phyloP scores from a whole-genome alignment of 2,329 filamentous ascomycete species.

The Fusarium sp. region DNA sequence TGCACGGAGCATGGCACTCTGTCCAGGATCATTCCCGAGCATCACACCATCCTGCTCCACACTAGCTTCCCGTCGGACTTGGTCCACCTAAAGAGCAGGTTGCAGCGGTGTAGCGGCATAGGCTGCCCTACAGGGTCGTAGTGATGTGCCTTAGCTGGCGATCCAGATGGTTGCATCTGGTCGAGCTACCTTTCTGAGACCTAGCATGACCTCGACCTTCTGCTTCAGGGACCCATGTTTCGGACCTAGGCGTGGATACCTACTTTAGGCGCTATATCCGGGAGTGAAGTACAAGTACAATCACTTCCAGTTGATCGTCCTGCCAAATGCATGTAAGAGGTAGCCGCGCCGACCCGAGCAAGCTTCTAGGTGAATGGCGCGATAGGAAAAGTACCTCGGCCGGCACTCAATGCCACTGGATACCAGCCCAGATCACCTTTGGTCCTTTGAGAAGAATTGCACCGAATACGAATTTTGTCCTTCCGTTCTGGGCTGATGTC shows the following conservation, averaged over 20 bases:
- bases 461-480: no score
- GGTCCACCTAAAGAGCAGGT: neutral
- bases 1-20: neutral
- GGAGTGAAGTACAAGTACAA: neutral
- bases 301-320: neutral
- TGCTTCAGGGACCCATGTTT: neutral
- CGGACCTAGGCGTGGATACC: neutral
- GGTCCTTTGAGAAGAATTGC: no score
- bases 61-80: neutral
- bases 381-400: no score
- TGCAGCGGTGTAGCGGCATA: neutral
- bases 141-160: neutral
- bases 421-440: no score
- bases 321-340: neutral
- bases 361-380: neutral
- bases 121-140: neutral
- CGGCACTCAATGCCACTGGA: no score
- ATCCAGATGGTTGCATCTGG: neutral
- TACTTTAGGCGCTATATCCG: conserved; percentile 5
- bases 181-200: neutral
- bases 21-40: neutral
- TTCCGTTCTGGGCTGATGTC: no score
- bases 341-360: neutral
- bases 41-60: conserved; percentile 8
- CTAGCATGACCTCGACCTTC: neutral